Evolutionary conservation across 176 grass and related monocot species (phyloP).

Genomic region (Elymus sibiricus): DNA sequence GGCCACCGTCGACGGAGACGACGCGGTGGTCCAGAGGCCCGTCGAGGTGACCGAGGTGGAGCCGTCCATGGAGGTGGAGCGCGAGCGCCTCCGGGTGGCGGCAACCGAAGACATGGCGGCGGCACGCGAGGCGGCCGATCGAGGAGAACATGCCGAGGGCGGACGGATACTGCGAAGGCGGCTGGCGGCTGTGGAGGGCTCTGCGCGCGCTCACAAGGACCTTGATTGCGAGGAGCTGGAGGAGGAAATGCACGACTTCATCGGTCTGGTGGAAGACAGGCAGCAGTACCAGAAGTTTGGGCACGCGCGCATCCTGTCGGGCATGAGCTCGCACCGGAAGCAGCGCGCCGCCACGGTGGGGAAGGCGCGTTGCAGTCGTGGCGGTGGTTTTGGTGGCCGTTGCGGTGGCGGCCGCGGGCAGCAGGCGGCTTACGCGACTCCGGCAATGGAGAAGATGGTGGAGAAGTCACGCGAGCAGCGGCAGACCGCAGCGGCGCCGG

Average conservation of each 20-base stretch:
- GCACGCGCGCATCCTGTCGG: slow-evolving; percentile 15
- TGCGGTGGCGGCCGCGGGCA: too few relatives aligned
- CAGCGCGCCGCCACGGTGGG: slow-evolving; percentile 5
- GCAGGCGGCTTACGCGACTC: not conserved
- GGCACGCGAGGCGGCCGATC: slow-evolving; percentile 33
- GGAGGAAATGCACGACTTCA: slow-evolving; percentile 3
- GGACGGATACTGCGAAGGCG: slow-evolving; percentile 9
- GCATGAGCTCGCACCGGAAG: slow-evolving; percentile 30
- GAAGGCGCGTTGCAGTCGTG: too few relatives aligned
- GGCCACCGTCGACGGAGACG: too few relatives aligned
- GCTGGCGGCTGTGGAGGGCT: not conserved
- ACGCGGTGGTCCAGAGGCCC: too few relatives aligned
- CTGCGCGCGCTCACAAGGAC: not conserved
- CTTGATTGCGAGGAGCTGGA: not conserved
- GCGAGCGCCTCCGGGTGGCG: slow-evolving; percentile 35
- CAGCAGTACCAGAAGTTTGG: not conserved
- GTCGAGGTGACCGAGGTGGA: not conserved
- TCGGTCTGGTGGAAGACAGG: not conserved
- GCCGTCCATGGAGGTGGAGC: slow-evolving; percentile 29
- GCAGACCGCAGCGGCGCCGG: not conserved
- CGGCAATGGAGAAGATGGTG: not conserved
- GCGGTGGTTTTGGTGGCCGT: too few relatives aligned
- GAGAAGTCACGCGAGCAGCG: not conserved
- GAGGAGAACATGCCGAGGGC: slow-evolving; percentile 3
- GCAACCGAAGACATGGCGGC: slow-evolving; percentile 35